A percentile compares a stretch with the other conserved stretches of the same genome.
Conservation (phyloP, 2,329 filamentous ascomycete genomes). For the Cladobotryum protrusum region DNA sequence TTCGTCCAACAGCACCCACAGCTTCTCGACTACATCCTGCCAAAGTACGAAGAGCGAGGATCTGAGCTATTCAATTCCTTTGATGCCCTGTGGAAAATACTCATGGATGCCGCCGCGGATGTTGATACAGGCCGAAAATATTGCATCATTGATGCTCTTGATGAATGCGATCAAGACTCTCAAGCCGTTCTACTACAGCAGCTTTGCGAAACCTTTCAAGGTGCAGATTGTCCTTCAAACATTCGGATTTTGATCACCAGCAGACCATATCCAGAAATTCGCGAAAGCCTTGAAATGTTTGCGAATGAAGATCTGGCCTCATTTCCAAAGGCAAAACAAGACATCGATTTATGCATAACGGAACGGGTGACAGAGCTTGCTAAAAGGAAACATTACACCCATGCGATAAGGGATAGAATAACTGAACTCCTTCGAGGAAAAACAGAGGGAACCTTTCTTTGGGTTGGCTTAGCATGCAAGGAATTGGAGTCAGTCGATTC, state of each 20-base stretch:
- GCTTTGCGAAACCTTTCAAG: constrained; percentile 11
- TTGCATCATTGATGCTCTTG: too few species aligned
- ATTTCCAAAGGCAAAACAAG: constrained; percentile 14
- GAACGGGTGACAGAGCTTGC: constrained; percentile 13
- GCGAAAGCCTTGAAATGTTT: constrained; percentile 9
- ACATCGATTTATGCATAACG: constrained; percentile 16
- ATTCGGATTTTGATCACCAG: constrained; percentile 16
- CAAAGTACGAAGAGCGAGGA: too few species aligned
- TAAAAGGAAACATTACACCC: constrained; percentile 14
- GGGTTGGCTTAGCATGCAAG: constrained; percentile 18
- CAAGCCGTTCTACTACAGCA: constrained; percentile 10
- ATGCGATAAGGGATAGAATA: constrained; percentile 11
- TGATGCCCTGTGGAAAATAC: too few species aligned
- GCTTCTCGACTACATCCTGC: too few species aligned
- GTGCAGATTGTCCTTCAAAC: constrained; percentile 1
- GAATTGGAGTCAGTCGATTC: constrained; percentile 15
- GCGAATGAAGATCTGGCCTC: constrained; percentile 17
- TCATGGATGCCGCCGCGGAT: too few species aligned
- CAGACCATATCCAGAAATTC: constrained; percentile 15
- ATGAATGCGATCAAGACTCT: too few species aligned
- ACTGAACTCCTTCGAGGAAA: constrained; percentile 16
- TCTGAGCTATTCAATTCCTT: too few species aligned
- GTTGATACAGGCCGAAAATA: too few species aligned
- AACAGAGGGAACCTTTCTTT: constrained; percentile 19
- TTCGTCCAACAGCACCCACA: too few species aligned